Evolutionary conservation across 306 rosid genomes (phyloP), one percentile per base, ranked within the genome.

Genomic region (Citrullus mucosospermus): DNA sequence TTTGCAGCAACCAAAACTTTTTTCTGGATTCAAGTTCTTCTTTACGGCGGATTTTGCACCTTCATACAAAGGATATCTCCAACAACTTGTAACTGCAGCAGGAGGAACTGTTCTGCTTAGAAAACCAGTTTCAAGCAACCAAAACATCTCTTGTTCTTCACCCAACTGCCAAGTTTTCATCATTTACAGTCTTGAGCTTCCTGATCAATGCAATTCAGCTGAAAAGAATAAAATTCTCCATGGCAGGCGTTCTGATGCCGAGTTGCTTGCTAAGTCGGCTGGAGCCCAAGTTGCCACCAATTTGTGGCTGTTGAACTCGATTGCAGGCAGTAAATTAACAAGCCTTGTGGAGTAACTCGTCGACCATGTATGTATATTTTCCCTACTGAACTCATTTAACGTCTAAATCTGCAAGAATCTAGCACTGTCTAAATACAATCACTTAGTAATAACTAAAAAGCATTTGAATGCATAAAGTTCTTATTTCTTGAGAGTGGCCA

Each of bases 81-180:
- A 88, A 65, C 91, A 95, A 69, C 97, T 95, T 46, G 88, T 90
- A 50, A 79, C 62, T n/a, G 97, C 93, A 71, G 99, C 97, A 46
- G 97, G 97, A 82, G 99, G 99, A 82, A 82, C 76, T 48, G 57
- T 89, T 88, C 86, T 95, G 79, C 93, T 91, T 5, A 89, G 99
- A 80, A 95, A 90, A 82, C 97, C 99, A 51, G 87, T 88, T 61
- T 78, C 86, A 20, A 86, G 22, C 46, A 85, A 80, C 58, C 81
- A 71, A 76, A 78, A 77, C 8, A 69, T 71, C 75, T 54, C 13
- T 15, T 78, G 67, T 30, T 78, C 85, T 57, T 78, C 72, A 78
- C 80, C 75, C 25, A 82, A 84, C 62, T 20, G 75, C 59, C 88
- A 83, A 74, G 90, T 91, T 71, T 86, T 87, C 83, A 81, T 92